A percentile compares a stretch with the other conserved stretches of the same genome.
phyloP scores from a whole-genome alignment of 805 yeast genomes.

The Lachancea cidri region DNA sequence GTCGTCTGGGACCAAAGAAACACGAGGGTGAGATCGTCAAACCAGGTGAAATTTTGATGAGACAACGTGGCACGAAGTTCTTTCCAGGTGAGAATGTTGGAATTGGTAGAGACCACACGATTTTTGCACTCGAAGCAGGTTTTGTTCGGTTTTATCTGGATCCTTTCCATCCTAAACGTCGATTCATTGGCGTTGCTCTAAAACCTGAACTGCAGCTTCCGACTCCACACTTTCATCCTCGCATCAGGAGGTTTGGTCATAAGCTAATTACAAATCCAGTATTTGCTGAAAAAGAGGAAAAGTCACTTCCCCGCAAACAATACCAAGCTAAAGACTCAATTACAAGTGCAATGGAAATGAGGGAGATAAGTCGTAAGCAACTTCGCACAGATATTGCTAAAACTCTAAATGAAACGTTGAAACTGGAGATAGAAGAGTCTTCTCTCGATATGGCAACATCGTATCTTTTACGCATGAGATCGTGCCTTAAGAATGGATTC shows the following conservation, averaged over 20 bases:
- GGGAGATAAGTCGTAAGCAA: slow-evolving; percentile 37
- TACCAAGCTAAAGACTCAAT: slow-evolving; percentile 51
- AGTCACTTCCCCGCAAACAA: slow-evolving; percentile 64
- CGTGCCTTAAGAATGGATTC: slow-evolving; percentile 56
- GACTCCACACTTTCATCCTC: slow-evolving; percentile 86
- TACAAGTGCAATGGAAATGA: slow-evolving; percentile 35
- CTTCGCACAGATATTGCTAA: slow-evolving; percentile 29
- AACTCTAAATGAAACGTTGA: slow-evolving; percentile 18
- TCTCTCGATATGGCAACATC: slow-evolving; percentile 38
- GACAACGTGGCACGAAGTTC: slow-evolving; percentile 93
- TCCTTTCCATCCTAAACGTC: slow-evolving; percentile 93
- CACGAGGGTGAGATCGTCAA: slow-evolving; percentile 69
- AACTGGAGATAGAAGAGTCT: slow-evolving; percentile 26
- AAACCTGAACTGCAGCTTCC: slow-evolving; percentile 63
- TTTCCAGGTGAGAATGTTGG: slow-evolving; percentile 91
- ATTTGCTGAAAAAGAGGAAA: slow-evolving; percentile 54
- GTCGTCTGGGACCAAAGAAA: slow-evolving; percentile 86
- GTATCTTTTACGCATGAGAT: slow-evolving; percentile 52
- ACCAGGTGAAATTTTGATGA: slow-evolving; percentile 81
- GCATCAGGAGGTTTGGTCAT: slow-evolving; percentile 79
- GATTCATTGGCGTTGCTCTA: slow-evolving; percentile 84
- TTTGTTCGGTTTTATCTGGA: slow-evolving; percentile 85
- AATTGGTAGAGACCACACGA: slow-evolving; percentile 91
- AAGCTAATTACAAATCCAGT: slow-evolving; percentile 42
- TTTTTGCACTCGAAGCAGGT: slow-evolving; percentile 89